A percentile compares a stretch with the other conserved stretches of the same genome.
Conservation (phyloP, 768 basidiomycete genomes). For the Xerocomellus dryophilus region DNA sequence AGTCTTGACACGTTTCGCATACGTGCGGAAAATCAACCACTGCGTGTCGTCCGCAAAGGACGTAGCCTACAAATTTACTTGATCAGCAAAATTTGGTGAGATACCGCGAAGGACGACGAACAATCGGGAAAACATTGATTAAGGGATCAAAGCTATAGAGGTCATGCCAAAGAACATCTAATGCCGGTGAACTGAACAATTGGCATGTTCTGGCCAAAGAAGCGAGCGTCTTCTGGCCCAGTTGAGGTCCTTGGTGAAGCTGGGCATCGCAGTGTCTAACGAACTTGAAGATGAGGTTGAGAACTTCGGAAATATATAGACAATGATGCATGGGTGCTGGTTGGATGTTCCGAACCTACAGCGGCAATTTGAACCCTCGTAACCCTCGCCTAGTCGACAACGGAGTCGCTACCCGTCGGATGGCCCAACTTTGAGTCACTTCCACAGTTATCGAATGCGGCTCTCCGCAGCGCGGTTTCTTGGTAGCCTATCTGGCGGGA, state of each 20-base stretch:
- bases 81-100: neutral
- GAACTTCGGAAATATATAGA: slow-evolving; percentile 11
- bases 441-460: no score
- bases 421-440: no score
- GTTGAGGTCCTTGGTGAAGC: neutral
- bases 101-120: neutral
- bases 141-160: slow-evolving; percentile 12
- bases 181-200: slow-evolving; percentile 11
- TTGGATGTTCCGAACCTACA: no score
- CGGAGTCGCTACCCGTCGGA: no score
- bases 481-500: no score
- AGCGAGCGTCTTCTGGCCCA: slow-evolving; percentile 3
- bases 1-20: slow-evolving; percentile 22
- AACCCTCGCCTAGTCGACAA: no score
- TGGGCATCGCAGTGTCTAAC: neutral
- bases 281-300: slow-evolving; percentile 5
- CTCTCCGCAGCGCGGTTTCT: no score
- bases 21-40: slow-evolving; percentile 21
- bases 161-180: slow-evolving; percentile 14
- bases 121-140: slow-evolving; percentile 1
- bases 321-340: slow-evolving; percentile 38
- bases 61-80: neutral
- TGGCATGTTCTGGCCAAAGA: slow-evolving; percentile 14
- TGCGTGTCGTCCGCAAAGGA: slow-evolving; percentile 6
- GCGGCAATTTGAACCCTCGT: neutral